Evolutionary conservation across 2,329 filamentous ascomycete species (phyloP).

Genomic region (Diaporthe velutina): DNA sequence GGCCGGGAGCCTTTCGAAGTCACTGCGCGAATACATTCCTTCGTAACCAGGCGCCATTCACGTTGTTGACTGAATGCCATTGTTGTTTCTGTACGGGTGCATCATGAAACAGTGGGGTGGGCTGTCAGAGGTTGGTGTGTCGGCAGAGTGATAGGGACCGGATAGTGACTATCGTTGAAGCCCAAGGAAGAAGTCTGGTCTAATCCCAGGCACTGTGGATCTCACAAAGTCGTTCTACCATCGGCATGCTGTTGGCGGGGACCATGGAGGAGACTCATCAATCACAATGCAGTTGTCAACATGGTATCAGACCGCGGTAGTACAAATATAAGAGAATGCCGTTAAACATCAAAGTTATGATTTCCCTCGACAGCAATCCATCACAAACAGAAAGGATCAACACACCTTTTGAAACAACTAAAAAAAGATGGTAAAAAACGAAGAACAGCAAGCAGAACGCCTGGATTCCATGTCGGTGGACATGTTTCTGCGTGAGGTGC

Average conservation of each 20-base stretch:
- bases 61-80: not conserved
- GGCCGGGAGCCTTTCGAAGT: not conserved
- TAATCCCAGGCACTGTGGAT: not conserved
- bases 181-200: not conserved
- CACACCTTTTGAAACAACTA: not conserved
- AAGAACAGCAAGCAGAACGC: not conserved
- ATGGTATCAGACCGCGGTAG: not conserved
- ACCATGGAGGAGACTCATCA: not conserved
- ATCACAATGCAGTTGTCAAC: not conserved
- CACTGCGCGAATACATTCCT: not conserved
- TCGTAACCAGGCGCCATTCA: not conserved
- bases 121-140: not conserved
- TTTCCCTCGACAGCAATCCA: not conserved
- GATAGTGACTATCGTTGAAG: not conserved
- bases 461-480: not conserved
- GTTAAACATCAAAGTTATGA: not conserved
- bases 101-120: not conserved
- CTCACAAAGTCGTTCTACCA: not conserved
- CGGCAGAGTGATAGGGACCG: not conserved
- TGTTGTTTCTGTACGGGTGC: not conserved
- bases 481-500: not conserved
- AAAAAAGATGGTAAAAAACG: not conserved
- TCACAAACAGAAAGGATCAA: not conserved
- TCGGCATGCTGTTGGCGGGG: not conserved
- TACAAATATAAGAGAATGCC: not conserved